A percentile compares a stretch with the other conserved stretches of the same genome.
Evolutionary conservation across 75 land plant genomes (phyloP).

Genomic region (Picea glauca): DNA sequence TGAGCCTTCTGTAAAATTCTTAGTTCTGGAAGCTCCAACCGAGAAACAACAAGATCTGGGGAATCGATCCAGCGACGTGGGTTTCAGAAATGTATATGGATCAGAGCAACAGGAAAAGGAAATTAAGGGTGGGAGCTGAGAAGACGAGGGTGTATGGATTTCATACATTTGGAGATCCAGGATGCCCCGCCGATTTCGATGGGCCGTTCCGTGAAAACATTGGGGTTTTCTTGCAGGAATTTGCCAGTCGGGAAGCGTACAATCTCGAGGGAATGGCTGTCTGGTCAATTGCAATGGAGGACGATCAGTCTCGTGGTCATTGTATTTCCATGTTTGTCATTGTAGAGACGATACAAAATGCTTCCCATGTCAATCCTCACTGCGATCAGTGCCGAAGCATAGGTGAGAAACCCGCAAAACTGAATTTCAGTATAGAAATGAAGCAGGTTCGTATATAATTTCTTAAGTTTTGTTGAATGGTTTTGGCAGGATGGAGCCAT

Average conservation of each 20-base stretch:
- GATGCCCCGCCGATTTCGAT: conserved; percentile 38
- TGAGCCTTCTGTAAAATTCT: too few species aligned
- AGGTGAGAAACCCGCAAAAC: conserved; percentile 28
- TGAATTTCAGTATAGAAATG: neutral
- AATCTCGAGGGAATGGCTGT: conserved; percentile 47
- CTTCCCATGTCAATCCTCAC: conserved; percentile 31
- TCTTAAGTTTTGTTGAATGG: neutral
- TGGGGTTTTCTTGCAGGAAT: conserved; percentile 54
- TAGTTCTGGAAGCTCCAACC: too few species aligned
- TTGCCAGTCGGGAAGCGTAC: conserved; percentile 34
- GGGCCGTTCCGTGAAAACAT: conserved; percentile 84
- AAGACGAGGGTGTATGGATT: too few species aligned
- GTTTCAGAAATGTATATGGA: too few species aligned
- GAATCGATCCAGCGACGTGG: too few species aligned
- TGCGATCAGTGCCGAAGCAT: conserved; percentile 78
- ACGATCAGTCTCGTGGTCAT: conserved; percentile 33
- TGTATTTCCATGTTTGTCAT: conserved; percentile 57
- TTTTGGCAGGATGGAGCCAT: conserved; percentile 81
- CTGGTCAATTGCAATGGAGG: conserved; percentile 61
- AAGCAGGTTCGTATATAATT: neutral
- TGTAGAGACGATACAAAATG: conserved; percentile 46
- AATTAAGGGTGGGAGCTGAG: too few species aligned
- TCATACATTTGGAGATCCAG: conserved; percentile 39
- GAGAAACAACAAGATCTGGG: too few species aligned
- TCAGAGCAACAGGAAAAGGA: too few species aligned